phyloP scores from a whole-genome alignment of 768 basidiomycete genomes.

The Tylopilus rubrobrunneus region DNA sequence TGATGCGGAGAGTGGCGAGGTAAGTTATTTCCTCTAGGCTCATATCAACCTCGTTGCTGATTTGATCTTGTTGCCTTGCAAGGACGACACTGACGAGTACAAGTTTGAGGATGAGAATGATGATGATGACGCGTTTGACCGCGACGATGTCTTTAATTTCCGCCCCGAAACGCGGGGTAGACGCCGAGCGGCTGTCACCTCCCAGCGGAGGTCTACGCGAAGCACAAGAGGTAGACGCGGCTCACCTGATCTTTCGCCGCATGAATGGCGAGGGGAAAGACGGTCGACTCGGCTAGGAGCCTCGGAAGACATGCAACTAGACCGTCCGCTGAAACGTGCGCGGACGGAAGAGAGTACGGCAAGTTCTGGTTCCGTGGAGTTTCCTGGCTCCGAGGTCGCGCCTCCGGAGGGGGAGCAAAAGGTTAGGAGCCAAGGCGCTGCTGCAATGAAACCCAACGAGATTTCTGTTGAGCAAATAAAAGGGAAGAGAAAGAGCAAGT shows the following conservation, averaged over 20 bases:
- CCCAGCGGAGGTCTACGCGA: constrained; percentile 54
- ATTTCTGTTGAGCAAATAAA: constrained; percentile 70
- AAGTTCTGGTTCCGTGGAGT: constrained; percentile 44
- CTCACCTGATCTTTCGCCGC: constrained; percentile 45
- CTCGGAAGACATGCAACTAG: constrained; percentile 45
- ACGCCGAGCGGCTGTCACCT: constrained; percentile 34
- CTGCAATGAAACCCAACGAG: constrained; percentile 68
- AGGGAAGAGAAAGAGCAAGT: constrained; percentile 83
- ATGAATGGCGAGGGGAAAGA: constrained; percentile 70
- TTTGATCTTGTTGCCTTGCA: constrained; percentile 9
- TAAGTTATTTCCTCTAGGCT: constrained; percentile 10
- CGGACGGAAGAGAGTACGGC: constrained; percentile 71
- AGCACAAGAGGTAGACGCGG: constrained; percentile 49
- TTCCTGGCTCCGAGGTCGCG: constrained; percentile 24
- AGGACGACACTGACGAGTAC: constrained; percentile 69
- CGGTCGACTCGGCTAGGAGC: constrained; percentile 68
- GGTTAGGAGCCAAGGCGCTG: constrained; percentile 54
- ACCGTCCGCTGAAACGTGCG: constrained; percentile 62
- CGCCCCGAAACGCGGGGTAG: constrained; percentile 42
- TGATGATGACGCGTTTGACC: constrained; percentile 53
- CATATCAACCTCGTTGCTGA: constrained; percentile 23
- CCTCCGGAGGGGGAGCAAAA: constrained; percentile 36
- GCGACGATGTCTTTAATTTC: constrained; percentile 38
- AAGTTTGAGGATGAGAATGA: constrained; percentile 59
- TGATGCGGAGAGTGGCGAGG: constrained; percentile 63